Evolutionary conservation across 345 rosid species (phyloP).

Genomic region (Carallia pectinifolia): DNA sequence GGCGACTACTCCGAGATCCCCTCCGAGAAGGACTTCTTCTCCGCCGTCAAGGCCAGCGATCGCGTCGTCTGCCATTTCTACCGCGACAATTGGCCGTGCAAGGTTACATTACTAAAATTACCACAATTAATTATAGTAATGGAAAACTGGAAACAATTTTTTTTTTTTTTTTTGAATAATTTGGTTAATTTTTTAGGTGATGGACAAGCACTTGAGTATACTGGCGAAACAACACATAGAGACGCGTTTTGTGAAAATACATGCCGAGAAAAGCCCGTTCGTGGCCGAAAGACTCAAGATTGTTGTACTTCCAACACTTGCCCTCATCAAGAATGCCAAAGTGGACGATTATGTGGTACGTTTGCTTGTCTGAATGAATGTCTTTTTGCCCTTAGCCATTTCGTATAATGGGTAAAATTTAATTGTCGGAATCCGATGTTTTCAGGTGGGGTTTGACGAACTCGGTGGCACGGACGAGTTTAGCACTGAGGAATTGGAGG

Average conservation of each 20-base stretch:
- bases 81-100: conserved; percentile 99
- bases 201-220: conserved; percentile 85
- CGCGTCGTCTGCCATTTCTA: conserved; percentile 96
- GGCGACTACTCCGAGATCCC: conserved; percentile 87
- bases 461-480: conserved; percentile 96
- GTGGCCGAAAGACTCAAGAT: conserved; percentile 93
- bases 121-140: no score
- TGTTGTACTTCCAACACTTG: conserved; percentile 89
- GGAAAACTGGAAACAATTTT: no score
- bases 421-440: not conserved
- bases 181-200: conserved; percentile 44
- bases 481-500: conserved; percentile 85
- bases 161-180: no score
- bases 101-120: conserved; percentile 34
- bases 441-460: conserved; percentile 91
- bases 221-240: conserved; percentile 90
- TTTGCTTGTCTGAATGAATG: not conserved
- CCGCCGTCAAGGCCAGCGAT: conserved; percentile 82
- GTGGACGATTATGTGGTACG: conserved; percentile 96
- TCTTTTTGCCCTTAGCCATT: not conserved
- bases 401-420: not conserved
- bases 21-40: conserved; percentile 82
- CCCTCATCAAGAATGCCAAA: conserved; percentile 91
- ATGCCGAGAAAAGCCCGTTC: conserved; percentile 99
- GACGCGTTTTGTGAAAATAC: conserved; percentile 88